Evolutionary conservation across 192 early-diverging fungal species (phyloP), one percentile per base, ranked within the genome.

Genomic region (Coemansia sp.): DNA sequence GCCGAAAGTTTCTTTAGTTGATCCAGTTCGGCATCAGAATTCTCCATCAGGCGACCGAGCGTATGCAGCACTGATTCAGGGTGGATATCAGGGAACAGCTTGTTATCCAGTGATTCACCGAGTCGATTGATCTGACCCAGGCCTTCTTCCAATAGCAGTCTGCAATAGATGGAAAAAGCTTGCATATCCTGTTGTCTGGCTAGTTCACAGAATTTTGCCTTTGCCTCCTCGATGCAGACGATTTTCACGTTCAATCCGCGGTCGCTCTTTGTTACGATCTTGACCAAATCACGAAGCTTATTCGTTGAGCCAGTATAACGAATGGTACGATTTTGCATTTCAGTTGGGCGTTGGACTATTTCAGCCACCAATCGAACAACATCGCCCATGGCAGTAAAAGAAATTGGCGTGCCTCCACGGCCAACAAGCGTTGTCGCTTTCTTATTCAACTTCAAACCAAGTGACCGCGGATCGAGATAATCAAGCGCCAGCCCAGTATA

Each of bases 401-500:
- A 63, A 0, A 67, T 67, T 2, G 64, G 71, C 0, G 71, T 47
- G 53, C 71, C 76, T 52, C 76, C 76, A 12, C 76, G 70, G 18
- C 76, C 76, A 5, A 79, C 76, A 51, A 79, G 64, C 51, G 71
- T 73, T 27, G 76, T 71, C 1, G 67, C 50, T 48, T 64, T 54
- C 49, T 31, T 49, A 1, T 18, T 19, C 18, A 73, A 31, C 44
- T 58, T 65, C 16, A 79, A 68, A 1, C 76, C 76, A 18, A 79
- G 56, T 4, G 62, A 49, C 21, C 38, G 63, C 19, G 76, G 76
- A 28, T 79, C 70, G 16, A 79, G 47, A 25, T 73, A 79, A 60
- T 79, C 76, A 23, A 79, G 71, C 2, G 76, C 70, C 60, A 79
- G 52, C 1, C 76, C 76, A 12, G 76, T 79, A 64, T 79, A 79